Conservation (phyloP, 2,329 filamentous ascomycete genomes). For the Cucurbitaria berberidis region DNA sequence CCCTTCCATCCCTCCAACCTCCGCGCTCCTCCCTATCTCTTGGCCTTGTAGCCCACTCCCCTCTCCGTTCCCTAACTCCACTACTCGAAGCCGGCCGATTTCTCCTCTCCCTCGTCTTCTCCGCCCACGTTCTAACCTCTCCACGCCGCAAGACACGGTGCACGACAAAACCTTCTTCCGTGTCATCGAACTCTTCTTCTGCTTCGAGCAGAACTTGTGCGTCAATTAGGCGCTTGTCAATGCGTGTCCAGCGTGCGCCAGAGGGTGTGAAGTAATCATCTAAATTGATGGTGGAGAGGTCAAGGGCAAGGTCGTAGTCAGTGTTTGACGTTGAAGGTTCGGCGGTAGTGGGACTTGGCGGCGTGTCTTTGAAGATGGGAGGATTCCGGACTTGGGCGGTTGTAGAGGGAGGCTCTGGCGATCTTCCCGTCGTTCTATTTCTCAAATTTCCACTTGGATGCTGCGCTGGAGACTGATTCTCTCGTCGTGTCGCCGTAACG, state of each 20-base stretch:
- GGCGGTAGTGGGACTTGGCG: conserved; percentile 5
- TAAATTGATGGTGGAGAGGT: neutral
- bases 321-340: neutral
- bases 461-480: neutral
- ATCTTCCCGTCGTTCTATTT: neutral
- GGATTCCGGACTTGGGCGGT: neutral
- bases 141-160: conserved; percentile 18
- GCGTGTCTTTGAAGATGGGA: conserved; percentile 5
- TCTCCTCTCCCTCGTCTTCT: conserved; percentile 23
- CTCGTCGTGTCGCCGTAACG: neutral
- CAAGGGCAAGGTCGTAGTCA: neutral
- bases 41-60: conserved; percentile 12
- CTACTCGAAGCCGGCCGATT: conserved; percentile 12
- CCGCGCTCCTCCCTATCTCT: neutral
- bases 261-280: conserved; percentile 8
- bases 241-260: conserved; percentile 22
- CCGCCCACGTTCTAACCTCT: conserved; percentile 24
- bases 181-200: conserved; percentile 24
- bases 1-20: conserved; percentile 33
- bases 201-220: conserved; percentile 20
- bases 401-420: neutral
- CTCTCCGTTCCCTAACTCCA: conserved; percentile 30
- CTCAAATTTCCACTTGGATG: neutral
- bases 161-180: conserved; percentile 19
- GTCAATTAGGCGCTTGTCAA: conserved; percentile 26